Evolutionary conservation across 169 alveolate genomes (phyloP).

Genomic region (Eimeria praecox): DNA sequence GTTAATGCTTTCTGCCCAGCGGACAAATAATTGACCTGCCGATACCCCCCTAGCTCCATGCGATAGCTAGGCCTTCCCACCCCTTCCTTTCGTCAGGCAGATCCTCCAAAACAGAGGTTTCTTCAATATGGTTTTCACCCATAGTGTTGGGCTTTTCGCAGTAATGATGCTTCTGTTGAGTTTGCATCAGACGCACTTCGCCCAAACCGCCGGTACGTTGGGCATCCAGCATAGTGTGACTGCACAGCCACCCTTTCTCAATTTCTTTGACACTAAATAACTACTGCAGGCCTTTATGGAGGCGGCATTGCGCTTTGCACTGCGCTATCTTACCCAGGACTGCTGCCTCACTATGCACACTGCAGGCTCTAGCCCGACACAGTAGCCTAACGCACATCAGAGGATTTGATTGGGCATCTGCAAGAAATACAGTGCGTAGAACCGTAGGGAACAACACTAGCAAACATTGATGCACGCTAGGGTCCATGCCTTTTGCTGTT

Average conservation of each 20-base stretch:
- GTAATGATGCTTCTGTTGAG: conserved; percentile 6
- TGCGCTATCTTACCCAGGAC: not conserved
- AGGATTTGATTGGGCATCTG: not conserved
- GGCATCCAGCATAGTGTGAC: not conserved
- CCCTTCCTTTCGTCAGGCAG: not conserved
- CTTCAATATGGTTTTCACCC: not conserved
- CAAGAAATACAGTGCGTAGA: not conserved
- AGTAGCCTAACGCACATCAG: not conserved
- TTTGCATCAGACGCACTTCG: conserved; percentile 9
- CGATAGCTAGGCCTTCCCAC: not conserved
- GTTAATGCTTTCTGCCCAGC: conserved; percentile 26
- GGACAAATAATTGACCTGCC: conserved; percentile 15
- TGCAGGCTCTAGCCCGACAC: not conserved
- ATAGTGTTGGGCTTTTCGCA: not conserved
- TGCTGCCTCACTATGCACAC: not conserved
- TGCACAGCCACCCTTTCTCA: not conserved
- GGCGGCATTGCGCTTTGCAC: not conserved
- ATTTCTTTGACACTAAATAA: not conserved
- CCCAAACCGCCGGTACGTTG: conserved; percentile 33
- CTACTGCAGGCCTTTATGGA: not conserved
- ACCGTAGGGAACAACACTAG: not conserved
- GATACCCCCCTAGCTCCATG: not conserved
- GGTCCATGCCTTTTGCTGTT: not conserved
- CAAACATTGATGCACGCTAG: not conserved
- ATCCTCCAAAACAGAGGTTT: not conserved